Conservation (phyloP, 176 grass and related monocot genomes). For the Cymbopogon citratus region DNA sequence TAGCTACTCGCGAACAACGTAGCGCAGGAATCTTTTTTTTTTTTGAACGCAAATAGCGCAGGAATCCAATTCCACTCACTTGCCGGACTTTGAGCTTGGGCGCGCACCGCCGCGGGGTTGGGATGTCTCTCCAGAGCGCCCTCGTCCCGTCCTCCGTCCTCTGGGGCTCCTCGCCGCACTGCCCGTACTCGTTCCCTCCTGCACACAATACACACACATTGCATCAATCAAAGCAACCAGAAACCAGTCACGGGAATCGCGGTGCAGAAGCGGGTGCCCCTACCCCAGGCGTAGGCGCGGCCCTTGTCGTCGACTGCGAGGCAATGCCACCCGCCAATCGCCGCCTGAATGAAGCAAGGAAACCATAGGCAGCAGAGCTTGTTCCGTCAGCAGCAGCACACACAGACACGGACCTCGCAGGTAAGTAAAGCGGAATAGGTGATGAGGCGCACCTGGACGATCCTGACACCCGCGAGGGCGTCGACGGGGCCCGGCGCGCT, state of each 20-base stretch:
- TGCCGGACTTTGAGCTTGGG: constrained; percentile 85
- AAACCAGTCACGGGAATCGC: neutral
- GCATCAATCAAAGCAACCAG: constrained; percentile 17
- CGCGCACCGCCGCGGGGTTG: constrained; percentile 66
- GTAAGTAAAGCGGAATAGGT: neutral
- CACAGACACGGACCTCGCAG: neutral
- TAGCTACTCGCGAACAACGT: neutral
- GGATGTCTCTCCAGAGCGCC: constrained; percentile 84
- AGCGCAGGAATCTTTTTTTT: too few relatives aligned
- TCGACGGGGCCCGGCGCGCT: constrained; percentile 48
- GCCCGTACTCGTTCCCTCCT: constrained; percentile 97
- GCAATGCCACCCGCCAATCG: constrained; percentile 96
- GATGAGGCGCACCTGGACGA: constrained; percentile 57
- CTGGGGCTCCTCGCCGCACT: constrained; percentile 92
- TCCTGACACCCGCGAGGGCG: constrained; percentile 63
- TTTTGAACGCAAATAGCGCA: too few relatives aligned
- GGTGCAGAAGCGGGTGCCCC: neutral
- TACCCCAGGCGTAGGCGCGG: constrained; percentile 87
- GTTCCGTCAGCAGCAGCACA: neutral
- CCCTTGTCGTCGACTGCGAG: constrained; percentile 85
- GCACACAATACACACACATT: constrained; percentile 9
- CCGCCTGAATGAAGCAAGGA: constrained; percentile 48
- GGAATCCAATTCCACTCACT: constrained; percentile 45
- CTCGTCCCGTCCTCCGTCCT: constrained; percentile 87
- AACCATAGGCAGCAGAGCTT: neutral